Conservation (phyloP, 495 filamentous ascomycete species). For the Hypoxylon fragiforme region DNA sequence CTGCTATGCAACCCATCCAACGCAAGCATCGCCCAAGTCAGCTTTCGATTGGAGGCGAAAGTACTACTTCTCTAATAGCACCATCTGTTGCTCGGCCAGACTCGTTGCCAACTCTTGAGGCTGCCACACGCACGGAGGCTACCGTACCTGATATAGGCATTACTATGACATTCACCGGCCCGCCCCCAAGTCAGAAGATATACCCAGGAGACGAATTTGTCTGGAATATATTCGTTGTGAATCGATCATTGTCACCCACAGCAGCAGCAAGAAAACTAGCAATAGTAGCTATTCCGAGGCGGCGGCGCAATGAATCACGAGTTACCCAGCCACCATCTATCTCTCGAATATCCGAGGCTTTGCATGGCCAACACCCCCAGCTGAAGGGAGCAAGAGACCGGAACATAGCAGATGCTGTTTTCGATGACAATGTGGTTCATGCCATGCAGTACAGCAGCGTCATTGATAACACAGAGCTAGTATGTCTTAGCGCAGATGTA, state of each 20-base stretch:
- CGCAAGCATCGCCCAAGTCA: constrained; percentile 66
- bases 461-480: constrained; percentile 72
- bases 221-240: constrained; percentile 91
- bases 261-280: constrained; percentile 70
- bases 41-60: constrained; percentile 54
- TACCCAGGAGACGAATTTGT: constrained; percentile 74
- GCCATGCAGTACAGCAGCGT: constrained; percentile 76
- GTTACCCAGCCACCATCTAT: constrained; percentile 59
- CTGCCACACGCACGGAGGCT: constrained; percentile 52
- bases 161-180: constrained; percentile 69
- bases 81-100: constrained; percentile 54
- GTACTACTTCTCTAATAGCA: constrained; percentile 47
- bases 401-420: constrained; percentile 71
- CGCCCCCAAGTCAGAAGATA: constrained; percentile 48
- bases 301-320: constrained; percentile 69
- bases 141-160: constrained; percentile 65
- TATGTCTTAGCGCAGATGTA: constrained; percentile 82
- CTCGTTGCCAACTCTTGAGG: constrained; percentile 57
- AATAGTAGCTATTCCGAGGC: constrained; percentile 75
- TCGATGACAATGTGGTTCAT: constrained; percentile 83
- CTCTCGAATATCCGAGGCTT: constrained; percentile 26
- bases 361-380: constrained; percentile 16
- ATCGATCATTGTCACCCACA: constrained; percentile 56
- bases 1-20: constrained; percentile 61
- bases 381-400: constrained; percentile 26